A percentile compares a stretch with the other conserved stretches of the same genome.
These are phyloP conservation scores for Suhomyces pyralidae DNA, from an alignment of 805 yeast genomes.

Conservation along the genomic window DNA sequence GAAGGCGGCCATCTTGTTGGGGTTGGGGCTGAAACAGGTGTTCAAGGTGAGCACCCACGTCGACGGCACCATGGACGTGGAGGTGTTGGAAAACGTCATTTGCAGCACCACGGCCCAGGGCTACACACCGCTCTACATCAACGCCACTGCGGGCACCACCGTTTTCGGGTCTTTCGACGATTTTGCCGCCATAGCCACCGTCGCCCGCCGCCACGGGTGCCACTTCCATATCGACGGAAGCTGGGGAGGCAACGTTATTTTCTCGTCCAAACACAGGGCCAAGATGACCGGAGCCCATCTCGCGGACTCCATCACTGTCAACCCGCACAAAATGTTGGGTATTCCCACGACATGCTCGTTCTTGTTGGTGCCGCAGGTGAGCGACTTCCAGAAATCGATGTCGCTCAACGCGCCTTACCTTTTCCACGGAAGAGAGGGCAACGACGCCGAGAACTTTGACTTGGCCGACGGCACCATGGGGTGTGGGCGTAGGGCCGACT, in stretches of 20 bases:
- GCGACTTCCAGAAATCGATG: constrained; percentile 65
- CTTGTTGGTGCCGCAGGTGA: constrained; percentile 65
- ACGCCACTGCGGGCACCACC: constrained; percentile 87
- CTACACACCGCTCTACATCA: constrained; percentile 67
- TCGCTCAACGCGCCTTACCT: constrained; percentile 77
- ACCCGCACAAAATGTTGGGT: constrained; percentile 89
- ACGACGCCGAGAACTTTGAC: constrained; percentile 53
- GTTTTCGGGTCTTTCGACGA: constrained; percentile 84
- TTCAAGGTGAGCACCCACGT: constrained; percentile 58
- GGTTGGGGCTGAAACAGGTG: constrained; percentile 62
- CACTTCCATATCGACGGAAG: constrained; percentile 90
- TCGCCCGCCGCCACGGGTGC: constrained; percentile 52
- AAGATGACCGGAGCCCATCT: constrained; percentile 57
- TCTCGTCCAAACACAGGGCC: constrained; percentile 49
- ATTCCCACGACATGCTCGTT: constrained; percentile 78
- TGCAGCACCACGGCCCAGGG: constrained; percentile 48
- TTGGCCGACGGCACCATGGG: constrained; percentile 91
- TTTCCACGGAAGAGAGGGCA: constrained; percentile 53
- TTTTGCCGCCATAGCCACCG: constrained; percentile 48
- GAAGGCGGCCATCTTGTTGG: constrained; percentile 74
- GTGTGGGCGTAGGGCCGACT: constrained; percentile 83
- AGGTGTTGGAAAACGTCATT: constrained; percentile 46
- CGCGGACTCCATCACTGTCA: constrained; percentile 75
- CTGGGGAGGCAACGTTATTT: constrained; percentile 86
- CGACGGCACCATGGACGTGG: constrained; percentile 56